Base-by-base conservation (phyloP, 2,329 filamentous ascomycete species). In the Conoideocrella luteorostrata region DNA sequence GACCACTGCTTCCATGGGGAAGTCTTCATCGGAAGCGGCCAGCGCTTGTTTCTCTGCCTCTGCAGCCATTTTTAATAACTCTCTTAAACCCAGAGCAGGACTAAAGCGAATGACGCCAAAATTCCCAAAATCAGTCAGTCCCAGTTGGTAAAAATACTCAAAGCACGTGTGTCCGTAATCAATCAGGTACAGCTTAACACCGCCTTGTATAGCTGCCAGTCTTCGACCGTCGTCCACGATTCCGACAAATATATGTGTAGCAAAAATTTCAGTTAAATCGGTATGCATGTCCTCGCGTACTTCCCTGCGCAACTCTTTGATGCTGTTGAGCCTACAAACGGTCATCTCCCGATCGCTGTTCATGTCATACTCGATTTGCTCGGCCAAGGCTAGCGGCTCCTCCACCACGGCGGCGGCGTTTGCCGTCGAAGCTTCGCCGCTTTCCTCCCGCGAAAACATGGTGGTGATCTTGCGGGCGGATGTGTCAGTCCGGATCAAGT, bases 81-180 rank as follows among this genome's bases (percentile, higher is more conserved):
- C 79, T 4, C 72, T 68, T 5, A 98, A 67, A 46, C 80, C 72
- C 1, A 96, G 74, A 0, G 88, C 77, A 2, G 88, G 86, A 39
- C 81, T 78, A 55, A 98, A 88, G 10, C 78, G 80, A 46, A 98
- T 89, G 18, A 73, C 65, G 3, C 93, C 93, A 57, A 95, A 96
- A 60, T 98, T 98, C 2, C 86, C 88, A 65, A 98, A 98, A 58
- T 98, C 89, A 0, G 89, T 95, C 28, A 98, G 75, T 0, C 89
- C 91, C 17, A 97, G 69, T 65, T 98, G 93, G 67, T 98, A 98
- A 62, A 97, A 94, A 62, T 91, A 94, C 55, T 97, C 91, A 49
- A 82, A 86, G 61, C 81, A 86, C 1, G 86, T 70, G 60, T 91
- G 82, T 10, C 89, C 93, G 58, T 98, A 98, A 64, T 98, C 93